phyloP scores from a whole-genome alignment of 1,284 basidiomycete species.

The Phellopilus nigrolimitatus region DNA sequence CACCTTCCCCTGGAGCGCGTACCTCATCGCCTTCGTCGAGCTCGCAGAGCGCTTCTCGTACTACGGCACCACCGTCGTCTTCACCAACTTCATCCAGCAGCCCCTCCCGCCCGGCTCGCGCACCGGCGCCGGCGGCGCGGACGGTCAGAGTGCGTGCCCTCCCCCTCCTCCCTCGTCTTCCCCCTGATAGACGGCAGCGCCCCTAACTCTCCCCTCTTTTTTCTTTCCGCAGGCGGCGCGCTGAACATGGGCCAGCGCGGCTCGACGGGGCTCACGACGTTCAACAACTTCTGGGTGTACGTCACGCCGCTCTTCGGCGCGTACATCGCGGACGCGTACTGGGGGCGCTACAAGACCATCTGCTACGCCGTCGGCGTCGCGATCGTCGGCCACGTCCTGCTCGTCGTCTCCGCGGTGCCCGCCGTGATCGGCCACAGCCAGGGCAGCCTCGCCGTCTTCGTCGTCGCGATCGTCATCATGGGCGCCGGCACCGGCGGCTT shows the following conservation, averaged over 20 bases:
- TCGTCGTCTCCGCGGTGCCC: conserved; percentile 70
- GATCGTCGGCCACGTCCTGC: conserved; percentile 66
- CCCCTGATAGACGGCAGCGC: not conserved
- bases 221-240: conserved; percentile 46
- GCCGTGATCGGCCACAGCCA: conserved; percentile 58
- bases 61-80: conserved; percentile 64
- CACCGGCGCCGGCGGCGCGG: conserved; percentile 57
- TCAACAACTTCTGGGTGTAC: conserved; percentile 62
- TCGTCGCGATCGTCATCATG: conserved; percentile 65
- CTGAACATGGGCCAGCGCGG: conserved; percentile 61
- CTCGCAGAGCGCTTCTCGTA: conserved; percentile 74
- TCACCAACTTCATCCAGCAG: conserved; percentile 72
- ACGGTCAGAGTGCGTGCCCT: conserved; percentile 35
- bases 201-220: conserved; percentile 28
- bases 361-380: conserved; percentile 51
- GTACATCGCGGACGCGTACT: conserved; percentile 70
- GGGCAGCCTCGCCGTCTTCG: conserved; percentile 57
- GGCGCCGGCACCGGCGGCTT: conserved; percentile 71
- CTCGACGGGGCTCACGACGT: conserved; percentile 64
- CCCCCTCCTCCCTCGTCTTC: conserved; percentile 1
- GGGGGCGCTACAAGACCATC: conserved; percentile 74
- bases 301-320: conserved; percentile 59
- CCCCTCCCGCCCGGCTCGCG: conserved; percentile 59
- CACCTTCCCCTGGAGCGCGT: conserved; percentile 59
- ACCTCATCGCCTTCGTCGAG: conserved; percentile 66